Percentiles rank a stretch among this genome's conserved stretches.
These are phyloP conservation scores for Sclerotinia subarctica DNA, from an alignment of 2,329 filamentous ascomycete genomes.

Conservation along the genomic window DNA sequence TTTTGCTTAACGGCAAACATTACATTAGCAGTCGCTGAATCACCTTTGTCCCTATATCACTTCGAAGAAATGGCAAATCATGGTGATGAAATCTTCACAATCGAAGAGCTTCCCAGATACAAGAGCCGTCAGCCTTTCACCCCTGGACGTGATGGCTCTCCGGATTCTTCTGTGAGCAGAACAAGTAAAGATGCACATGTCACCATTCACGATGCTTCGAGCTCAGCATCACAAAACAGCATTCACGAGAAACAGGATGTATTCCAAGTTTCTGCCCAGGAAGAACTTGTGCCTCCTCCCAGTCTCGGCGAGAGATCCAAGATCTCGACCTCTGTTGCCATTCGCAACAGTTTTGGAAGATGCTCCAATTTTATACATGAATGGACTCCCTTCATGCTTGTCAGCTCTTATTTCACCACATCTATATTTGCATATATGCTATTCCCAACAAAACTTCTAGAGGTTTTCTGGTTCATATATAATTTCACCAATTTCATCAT, in stretches of 20 bases:
- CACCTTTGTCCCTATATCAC: neutral
- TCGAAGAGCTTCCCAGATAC: slow-evolving; percentile 3
- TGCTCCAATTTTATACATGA: slow-evolving; percentile 28
- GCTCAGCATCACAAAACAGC: neutral
- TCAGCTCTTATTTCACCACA: slow-evolving; percentile 43
- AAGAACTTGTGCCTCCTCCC: neutral
- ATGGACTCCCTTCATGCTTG: slow-evolving; percentile 44
- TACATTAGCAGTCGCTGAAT: neutral
- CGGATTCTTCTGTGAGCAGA: neutral
- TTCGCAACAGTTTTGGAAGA: slow-evolving; percentile 11
- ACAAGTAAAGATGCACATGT: neutral
- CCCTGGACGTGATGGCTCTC: neutral
- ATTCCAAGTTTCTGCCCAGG: neutral
- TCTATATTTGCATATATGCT: slow-evolving; percentile 44
- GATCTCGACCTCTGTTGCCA: neutral
- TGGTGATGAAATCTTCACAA: neutral
- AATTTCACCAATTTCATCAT: slow-evolving; percentile 46
- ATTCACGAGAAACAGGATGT: neutral
- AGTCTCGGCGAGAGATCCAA: neutral
- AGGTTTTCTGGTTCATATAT: slow-evolving; percentile 46
- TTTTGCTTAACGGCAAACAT: neutral
- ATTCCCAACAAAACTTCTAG: slow-evolving; percentile 39
- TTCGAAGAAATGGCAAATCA: neutral
- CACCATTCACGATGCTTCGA: slow-evolving; percentile 1
- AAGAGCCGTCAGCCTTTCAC: neutral